Base-by-base conservation (phyloP, 768 basidiomycete species). In the Trametes gibbosa region DNA sequence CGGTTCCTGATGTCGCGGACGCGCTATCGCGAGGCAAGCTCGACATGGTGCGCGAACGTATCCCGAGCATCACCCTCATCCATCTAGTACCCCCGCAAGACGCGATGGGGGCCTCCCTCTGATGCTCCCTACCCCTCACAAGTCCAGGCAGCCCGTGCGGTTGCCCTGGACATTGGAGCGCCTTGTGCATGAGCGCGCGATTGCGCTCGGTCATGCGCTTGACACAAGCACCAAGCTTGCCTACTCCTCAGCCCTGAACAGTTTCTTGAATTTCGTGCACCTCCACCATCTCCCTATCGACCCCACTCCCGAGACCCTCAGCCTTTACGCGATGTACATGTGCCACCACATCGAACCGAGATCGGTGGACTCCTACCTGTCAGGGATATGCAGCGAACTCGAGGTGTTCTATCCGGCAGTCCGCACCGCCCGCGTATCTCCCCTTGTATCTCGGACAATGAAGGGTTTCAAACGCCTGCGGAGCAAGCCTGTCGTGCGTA, bases 221-320 rank as follows among this genome's bases (percentile, higher is more conserved):
- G 70, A 74, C 17, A 16, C 13, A 0, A 66, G 66, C 3, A 71
- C 73, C 0, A 4, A 17, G 0, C 0, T 21, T 0, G 53, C 68
- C 0, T 79, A 79, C 61, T 51, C 65, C 0, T 76, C 75, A 0
- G 69, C 72, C 7, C 57, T 76, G 19, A 70, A 76, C 27, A 77
- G 73, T 1, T 80, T 78, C 47, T 25, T 77, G 10, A 60, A 66
- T 0, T 79, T 80, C 61, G 67, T 69, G 39, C 10, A 39, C 10
- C 37, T 39, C 5, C 37, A 39, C 37, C 6, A 5, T 3, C 16
- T 39, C 13, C 37, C 37, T 6, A 17, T 39, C 17, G 37, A 39
- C 3, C 37, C 37, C 4, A 39, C 37, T 4, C 6, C 37, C 37
- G 37, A 39, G 4, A 39, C 37, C 5, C 37, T 39, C 37, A 39